Conservation (phyloP, 495 filamentous ascomycete genomes). For the Penicillium tannophilum region DNA sequence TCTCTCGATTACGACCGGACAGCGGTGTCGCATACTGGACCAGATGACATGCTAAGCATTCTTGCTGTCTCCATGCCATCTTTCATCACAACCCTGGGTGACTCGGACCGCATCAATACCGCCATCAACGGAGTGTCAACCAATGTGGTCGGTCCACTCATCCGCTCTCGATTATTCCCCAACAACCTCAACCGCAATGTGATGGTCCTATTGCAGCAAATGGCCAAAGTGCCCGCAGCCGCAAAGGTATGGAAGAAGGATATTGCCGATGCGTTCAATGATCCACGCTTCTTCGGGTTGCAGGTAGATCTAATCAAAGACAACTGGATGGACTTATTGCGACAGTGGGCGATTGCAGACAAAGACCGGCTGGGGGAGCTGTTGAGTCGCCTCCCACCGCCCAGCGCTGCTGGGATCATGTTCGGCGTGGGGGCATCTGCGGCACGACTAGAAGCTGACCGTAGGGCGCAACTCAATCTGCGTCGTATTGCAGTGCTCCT, state of each 20-base stretch:
- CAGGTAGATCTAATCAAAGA: constrained; percentile 64
- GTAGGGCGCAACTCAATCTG: constrained; percentile 88
- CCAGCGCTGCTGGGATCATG: constrained; percentile 94
- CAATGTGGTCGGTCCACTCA: constrained; percentile 77
- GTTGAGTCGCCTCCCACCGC: constrained; percentile 73
- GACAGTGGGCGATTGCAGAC: constrained; percentile 79
- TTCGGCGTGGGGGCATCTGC: constrained; percentile 96
- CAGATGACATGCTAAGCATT: constrained; percentile 81
- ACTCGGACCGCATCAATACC: constrained; percentile 77
- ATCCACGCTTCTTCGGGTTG: constrained; percentile 76
- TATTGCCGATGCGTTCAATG: constrained; percentile 87
- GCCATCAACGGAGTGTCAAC: constrained; percentile 79
- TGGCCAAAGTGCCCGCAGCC: constrained; percentile 73
- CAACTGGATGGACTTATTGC: constrained; percentile 80
- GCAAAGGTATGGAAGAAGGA: constrained; percentile 95
- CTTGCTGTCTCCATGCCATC: constrained; percentile 77
- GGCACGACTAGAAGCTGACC: constrained; percentile 90
- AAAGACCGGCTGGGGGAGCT: constrained; percentile 87
- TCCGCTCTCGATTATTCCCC: constrained; percentile 86
- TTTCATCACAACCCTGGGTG: constrained; percentile 81
- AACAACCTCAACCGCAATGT: constrained; percentile 75
- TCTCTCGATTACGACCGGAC: constrained; percentile 49
- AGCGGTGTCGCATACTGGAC: constrained; percentile 42
- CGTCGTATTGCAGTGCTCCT: constrained; percentile 78
- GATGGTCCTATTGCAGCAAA: constrained; percentile 73